Evolutionary conservation across 345 rosid species (phyloP), one percentile per base, ranked within the genome.

Genomic region (Diplotaxis tenuifolia): DNA sequence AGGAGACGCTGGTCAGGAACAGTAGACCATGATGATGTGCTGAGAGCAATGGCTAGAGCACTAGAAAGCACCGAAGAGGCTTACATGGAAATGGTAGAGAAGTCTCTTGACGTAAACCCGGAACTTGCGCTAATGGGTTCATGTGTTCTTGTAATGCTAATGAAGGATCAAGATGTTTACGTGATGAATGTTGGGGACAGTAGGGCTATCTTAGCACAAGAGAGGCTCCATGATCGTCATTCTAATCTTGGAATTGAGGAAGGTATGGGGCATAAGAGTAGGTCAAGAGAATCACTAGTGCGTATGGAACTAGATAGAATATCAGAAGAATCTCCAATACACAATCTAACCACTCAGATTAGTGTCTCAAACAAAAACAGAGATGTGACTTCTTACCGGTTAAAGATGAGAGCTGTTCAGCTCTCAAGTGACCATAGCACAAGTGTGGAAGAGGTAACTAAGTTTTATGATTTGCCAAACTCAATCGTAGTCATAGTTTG

Each of bases 71-170:
- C 98, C 2, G 98, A 93, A 78, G 89, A 85, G 62, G 94, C 92
- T 54, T 93, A 93, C 77, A 88, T 88, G 94, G 94, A 93, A 71
- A 86, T 93, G 97, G 96, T 91, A 75, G 97, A 93, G 79, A 88
- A 84, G 61, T 86, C 90, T 71, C 88, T 89, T 61, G 95, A 90
- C 72, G 84, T 72, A 84, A 84, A 89, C 78, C 92, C 98, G 2
- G 97, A 93, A 82, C 96, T 93, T 74, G 96, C 96, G 49, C 72
- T 93, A 67, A 93, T 93, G 98, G 98, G 98, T 63, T 93, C 98
- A 6, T 91, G 98, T 78, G 92, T 91, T 81, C 85, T 93, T 5
- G 96, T 86, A 71, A 91, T 93, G 98, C 81, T 93, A 73, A 93
- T 93, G 97, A 93, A 89, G 82, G 97, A 89, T 77, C 97, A 93